Evolutionary conservation across 495 filamentous ascomycete species (phyloP).

Genomic region (Tuber melanosporum): DNA sequence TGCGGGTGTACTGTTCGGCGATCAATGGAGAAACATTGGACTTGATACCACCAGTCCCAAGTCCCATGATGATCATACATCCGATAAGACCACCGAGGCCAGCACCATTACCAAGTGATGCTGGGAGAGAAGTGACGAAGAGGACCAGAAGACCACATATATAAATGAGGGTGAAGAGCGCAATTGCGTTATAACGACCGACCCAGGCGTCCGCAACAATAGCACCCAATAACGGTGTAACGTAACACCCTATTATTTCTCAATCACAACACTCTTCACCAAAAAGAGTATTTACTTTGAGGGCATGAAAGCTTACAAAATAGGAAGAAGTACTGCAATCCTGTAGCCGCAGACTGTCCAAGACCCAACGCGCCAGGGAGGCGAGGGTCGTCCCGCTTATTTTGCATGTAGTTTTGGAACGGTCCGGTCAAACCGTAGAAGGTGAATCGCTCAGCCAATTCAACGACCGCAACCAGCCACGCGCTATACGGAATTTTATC

Average conservation of each 20-base stretch:
- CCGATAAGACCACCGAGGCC: slow-evolving; percentile 47
- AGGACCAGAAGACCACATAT: slow-evolving; percentile 61
- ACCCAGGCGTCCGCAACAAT: slow-evolving; percentile 46
- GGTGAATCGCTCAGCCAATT: slow-evolving; percentile 41
- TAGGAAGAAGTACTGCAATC: slow-evolving; percentile 45
- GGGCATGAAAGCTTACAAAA: slow-evolving; percentile 24
- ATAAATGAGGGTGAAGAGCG: slow-evolving; percentile 57
- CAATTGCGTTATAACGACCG: slow-evolving; percentile 55
- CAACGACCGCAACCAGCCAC: slow-evolving; percentile 41
- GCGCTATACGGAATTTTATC: slow-evolving; percentile 40
- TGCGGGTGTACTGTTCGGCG: slow-evolving; percentile 54
- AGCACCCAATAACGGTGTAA: slow-evolving; percentile 44
- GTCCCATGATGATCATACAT: slow-evolving; percentile 47
- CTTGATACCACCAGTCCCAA: slow-evolving; percentile 56
- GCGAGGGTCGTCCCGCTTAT: slow-evolving; percentile 25
- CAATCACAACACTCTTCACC: not conserved
- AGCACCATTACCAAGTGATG: slow-evolving; percentile 53
- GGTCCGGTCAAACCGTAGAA: slow-evolving; percentile 41
- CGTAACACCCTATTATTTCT: slow-evolving; percentile 38
- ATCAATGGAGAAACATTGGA: slow-evolving; percentile 59
- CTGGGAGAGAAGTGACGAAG: slow-evolving; percentile 55
- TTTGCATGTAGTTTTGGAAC: slow-evolving; percentile 49
- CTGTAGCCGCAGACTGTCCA: slow-evolving; percentile 49
- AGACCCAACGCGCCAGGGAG: slow-evolving; percentile 45
- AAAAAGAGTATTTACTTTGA: slow-evolving; percentile 6